Conservation (phyloP, 1,284 basidiomycete species). For the Meripilus lineatus region DNA sequence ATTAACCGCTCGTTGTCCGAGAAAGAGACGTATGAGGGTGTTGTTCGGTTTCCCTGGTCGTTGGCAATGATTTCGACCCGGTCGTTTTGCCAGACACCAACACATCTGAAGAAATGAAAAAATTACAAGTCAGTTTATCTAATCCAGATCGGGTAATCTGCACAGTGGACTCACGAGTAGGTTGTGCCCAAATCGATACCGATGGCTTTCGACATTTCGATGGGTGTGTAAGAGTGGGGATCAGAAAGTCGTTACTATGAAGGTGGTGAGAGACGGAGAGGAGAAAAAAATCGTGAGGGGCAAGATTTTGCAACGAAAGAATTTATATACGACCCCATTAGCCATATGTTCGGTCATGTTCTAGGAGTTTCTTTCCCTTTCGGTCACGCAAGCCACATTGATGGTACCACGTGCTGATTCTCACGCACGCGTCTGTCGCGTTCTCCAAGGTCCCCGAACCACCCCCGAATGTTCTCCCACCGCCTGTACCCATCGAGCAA, state of each 20-base stretch:
- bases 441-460: neutral
- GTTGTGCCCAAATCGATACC: constrained; percentile 92
- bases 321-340: constrained; percentile 13
- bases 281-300: constrained; percentile 11
- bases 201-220: constrained; percentile 73
- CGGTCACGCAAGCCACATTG: constrained; percentile 3
- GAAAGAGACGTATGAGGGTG: constrained; percentile 92
- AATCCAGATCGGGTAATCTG: constrained; percentile 6
- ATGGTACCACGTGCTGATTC: constrained; percentile 5
- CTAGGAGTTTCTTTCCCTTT: constrained; percentile 16
- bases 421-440: neutral
- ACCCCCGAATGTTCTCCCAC: neutral
- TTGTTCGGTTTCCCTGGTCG: constrained; percentile 97
- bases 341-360: constrained; percentile 10
- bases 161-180: constrained; percentile 58
- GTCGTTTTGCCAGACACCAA: constrained; percentile 98
- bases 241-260: constrained; percentile 12
- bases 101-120: constrained; percentile 46
- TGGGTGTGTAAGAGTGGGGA: constrained; percentile 10
- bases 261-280: constrained; percentile 6
- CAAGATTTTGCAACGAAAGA: constrained; percentile 1
- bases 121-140: constrained; percentile 5
- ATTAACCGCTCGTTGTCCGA: constrained; percentile 92
- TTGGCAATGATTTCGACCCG: constrained; percentile 98
- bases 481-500: neutral